phyloP scores from a whole-genome alignment of 2,329 filamentous ascomycete genomes.

The Leptographium wingfieldii region DNA sequence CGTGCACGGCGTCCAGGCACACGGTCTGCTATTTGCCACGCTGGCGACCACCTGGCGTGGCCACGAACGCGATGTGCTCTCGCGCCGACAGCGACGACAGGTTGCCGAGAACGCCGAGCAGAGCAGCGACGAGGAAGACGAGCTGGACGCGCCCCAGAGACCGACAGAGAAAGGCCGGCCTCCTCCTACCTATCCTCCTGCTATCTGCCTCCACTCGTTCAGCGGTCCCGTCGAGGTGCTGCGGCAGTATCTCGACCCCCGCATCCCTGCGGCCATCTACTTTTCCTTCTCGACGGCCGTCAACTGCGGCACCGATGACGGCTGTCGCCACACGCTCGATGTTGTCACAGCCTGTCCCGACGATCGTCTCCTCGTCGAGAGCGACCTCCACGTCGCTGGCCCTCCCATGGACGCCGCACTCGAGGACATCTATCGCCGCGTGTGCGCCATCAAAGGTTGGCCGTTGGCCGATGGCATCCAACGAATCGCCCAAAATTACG shows the following conservation, averaged over 20 bases:
- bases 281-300: slow-evolving; percentile 81
- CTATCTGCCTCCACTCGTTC: slow-evolving; percentile 90
- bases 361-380: slow-evolving; percentile 72
- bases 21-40: slow-evolving; percentile 55
- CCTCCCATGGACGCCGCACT: slow-evolving; percentile 65
- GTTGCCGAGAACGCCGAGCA: slow-evolving; percentile 28
- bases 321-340: slow-evolving; percentile 38
- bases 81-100: slow-evolving; percentile 42
- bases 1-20: slow-evolving; percentile 64
- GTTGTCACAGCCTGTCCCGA: slow-evolving; percentile 65
- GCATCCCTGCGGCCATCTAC: slow-evolving; percentile 64
- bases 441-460: slow-evolving; percentile 75
- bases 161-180: not conserved
- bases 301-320: slow-evolving; percentile 52
- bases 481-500: slow-evolving; percentile 62
- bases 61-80: slow-evolving; percentile 48
- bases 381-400: slow-evolving; percentile 77
- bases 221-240: slow-evolving; percentile 65
- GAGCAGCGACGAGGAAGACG: slow-evolving; percentile 8
- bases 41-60: slow-evolving; percentile 58
- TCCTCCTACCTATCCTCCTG: slow-evolving; percentile 58
- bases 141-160: slow-evolving; percentile 2
- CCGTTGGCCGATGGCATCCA: slow-evolving; percentile 55
- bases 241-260: slow-evolving; percentile 62
- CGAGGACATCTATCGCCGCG: slow-evolving; percentile 60